phyloP scores from a whole-genome alignment of 2,329 filamentous ascomycete genomes.

The Hymenoscyphus infarciens region DNA sequence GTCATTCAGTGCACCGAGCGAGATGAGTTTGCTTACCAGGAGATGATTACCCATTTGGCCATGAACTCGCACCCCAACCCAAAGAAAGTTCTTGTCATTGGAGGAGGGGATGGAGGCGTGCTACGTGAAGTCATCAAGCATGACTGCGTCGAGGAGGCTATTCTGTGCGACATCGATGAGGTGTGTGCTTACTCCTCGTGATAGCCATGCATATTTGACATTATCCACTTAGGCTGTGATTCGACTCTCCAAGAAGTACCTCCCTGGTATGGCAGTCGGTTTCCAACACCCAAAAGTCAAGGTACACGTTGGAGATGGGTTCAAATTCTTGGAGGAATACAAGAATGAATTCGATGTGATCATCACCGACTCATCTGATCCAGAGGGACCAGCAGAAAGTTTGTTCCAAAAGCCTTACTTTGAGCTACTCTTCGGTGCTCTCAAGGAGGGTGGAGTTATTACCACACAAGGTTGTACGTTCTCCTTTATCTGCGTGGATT shows the following conservation, averaged over 20 bases:
- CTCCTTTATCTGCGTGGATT: constrained; percentile 51
- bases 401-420: constrained; percentile 99
- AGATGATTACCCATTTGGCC: constrained; percentile 99
- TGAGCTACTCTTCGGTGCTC: constrained; percentile 82
- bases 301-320: constrained; percentile 92
- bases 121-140: constrained; percentile 99
- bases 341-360: constrained; percentile 99
- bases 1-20: constrained; percentile 98
- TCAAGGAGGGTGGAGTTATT: constrained; percentile 95
- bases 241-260: constrained; percentile 96
- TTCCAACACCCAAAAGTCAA: constrained; percentile 93
- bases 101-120: constrained; percentile 94
- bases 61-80: constrained; percentile 98
- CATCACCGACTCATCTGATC: constrained; percentile 98
- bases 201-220: constrained; percentile 18
- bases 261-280: constrained; percentile 88
- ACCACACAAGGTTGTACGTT: constrained; percentile 99
- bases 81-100: constrained; percentile 97
- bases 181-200: constrained; percentile 39
- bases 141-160: constrained; percentile 91
- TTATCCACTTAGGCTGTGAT: constrained; percentile 69
- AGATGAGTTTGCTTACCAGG: constrained; percentile 99
- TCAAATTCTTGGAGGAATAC: constrained; percentile 96
- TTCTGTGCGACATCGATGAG: constrained; percentile 98
- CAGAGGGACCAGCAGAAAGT: constrained; percentile 91